Conservation (phyloP, 805 yeast genomes). For the Saccharomyces paradoxus region DNA sequence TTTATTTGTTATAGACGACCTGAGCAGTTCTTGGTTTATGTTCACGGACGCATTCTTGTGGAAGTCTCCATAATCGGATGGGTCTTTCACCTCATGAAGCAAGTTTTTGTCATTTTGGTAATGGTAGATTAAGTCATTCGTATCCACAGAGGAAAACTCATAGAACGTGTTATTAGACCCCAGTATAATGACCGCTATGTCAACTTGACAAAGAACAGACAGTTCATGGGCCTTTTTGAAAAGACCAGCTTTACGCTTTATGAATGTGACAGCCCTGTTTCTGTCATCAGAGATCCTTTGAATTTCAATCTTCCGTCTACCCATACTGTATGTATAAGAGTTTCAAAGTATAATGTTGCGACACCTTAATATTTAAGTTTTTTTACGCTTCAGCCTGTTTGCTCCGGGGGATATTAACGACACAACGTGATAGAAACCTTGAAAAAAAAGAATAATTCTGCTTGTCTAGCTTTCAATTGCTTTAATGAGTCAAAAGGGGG, state of each 20-base stretch:
- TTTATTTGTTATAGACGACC: conserved; percentile 4
- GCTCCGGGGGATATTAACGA: not conserved
- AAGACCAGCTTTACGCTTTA: conserved; percentile 88
- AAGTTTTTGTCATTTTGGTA: conserved; percentile 29
- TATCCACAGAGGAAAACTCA: conserved; percentile 74
- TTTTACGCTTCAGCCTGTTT: not conserved
- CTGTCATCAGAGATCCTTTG: conserved; percentile 87
- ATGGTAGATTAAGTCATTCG: conserved; percentile 40
- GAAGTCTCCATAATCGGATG: conserved; percentile 59
- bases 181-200: conserved; percentile 79
- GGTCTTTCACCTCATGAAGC: conserved; percentile 54
- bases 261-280: conserved; percentile 61
- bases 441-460: not conserved
- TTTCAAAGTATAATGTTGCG: not conserved
- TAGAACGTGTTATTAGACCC: conserved; percentile 77
- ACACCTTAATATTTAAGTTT: not conserved
- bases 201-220: conserved; percentile 86
- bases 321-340: conserved; percentile 44
- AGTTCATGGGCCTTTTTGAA: conserved; percentile 59
- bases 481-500: not conserved
- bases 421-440: not conserved
- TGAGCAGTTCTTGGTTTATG: conserved; percentile 2
- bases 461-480: not conserved
- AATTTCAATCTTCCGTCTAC: conserved; percentile 92
- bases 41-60: conserved; percentile 21